Evolutionary conservation across 2,329 filamentous ascomycete species (phyloP).

Genomic region (Ophiobolus disseminans): DNA sequence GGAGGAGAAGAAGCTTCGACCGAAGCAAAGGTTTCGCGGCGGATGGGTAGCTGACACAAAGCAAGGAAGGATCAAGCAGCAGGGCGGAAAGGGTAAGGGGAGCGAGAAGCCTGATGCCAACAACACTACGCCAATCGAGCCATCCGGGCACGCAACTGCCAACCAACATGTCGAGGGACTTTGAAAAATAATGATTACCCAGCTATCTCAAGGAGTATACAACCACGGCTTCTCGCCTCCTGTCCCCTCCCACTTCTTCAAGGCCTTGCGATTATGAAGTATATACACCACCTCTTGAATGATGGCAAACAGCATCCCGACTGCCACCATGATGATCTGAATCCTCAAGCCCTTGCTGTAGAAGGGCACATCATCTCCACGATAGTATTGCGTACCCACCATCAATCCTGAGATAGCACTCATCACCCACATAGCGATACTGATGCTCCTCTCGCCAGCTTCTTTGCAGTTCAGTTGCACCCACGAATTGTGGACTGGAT

Average conservation of each 20-base stretch:
- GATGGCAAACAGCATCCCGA: conserved; percentile 51
- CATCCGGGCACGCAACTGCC: too few species aligned
- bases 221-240: conserved; percentile 29
- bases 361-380: conserved; percentile 52
- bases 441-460: conserved; percentile 57
- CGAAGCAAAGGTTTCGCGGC: conserved; percentile 37
- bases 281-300: conserved; percentile 53
- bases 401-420: conserved; percentile 60
- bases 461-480: conserved; percentile 60
- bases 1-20: conserved; percentile 16
- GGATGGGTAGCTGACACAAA: conserved; percentile 37
- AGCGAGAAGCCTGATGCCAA: conserved; percentile 13
- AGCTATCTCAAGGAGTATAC: conserved; percentile 22
- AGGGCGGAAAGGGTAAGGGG: conserved; percentile 38
- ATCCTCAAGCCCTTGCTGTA: conserved; percentile 55
- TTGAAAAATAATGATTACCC: too few species aligned
- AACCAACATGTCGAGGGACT: too few species aligned
- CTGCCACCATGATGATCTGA: conserved; percentile 55
- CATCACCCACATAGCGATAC: conserved; percentile 61
- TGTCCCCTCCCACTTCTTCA: conserved; percentile 16
- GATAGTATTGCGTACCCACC: conserved; percentile 61
- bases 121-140: background rate
- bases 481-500: conserved; percentile 63
- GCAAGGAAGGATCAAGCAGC: conserved; percentile 38
- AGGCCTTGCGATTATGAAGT: conserved; percentile 46